phyloP scores from a whole-genome alignment of 768 basidiomycete species.

The Mycena latifolia region DNA sequence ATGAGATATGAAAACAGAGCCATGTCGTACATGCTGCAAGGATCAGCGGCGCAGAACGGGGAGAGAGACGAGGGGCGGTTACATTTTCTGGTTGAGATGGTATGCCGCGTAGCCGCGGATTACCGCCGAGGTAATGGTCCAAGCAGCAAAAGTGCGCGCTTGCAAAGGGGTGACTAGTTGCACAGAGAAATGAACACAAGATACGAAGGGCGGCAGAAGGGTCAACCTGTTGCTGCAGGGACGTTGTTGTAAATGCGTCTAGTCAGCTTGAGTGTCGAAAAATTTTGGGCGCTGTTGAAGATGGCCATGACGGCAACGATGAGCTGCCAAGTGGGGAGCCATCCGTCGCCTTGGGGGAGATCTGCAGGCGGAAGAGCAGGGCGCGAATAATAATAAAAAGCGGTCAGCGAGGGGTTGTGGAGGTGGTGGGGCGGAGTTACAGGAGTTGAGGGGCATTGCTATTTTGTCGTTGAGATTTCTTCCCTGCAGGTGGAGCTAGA shows the following conservation, averaged over 20 bases:
- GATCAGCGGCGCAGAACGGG: constrained; percentile 26
- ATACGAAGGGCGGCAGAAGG: constrained; percentile 17
- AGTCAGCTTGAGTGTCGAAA: constrained; percentile 81
- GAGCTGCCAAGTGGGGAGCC: constrained; percentile 91
- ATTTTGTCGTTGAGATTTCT: too few relatives aligned
- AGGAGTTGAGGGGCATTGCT: constrained; percentile 31
- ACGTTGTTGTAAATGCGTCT: constrained; percentile 78
- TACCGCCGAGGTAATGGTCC: constrained; percentile 90
- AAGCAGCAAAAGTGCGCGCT: constrained; percentile 89
- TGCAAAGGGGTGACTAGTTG: constrained; percentile 85
- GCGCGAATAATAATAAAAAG: too few relatives aligned
- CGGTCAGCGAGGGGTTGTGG: constrained; percentile 14
- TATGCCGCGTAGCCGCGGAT: constrained; percentile 92
- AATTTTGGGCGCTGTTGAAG: constrained; percentile 91
- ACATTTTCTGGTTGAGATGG: constrained; percentile 87
- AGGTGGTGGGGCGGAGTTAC: background rate
- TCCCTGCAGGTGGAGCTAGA: too few relatives aligned
- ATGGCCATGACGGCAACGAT: constrained; percentile 81
- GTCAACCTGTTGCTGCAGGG: constrained; percentile 51
- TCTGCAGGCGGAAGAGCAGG: too few relatives aligned
- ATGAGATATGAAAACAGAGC: constrained; percentile 89
- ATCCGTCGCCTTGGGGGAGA: constrained; percentile 75
- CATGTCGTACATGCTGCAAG: constrained; percentile 88
- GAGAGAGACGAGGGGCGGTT: constrained; percentile 27
- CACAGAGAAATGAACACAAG: constrained; percentile 12